Conservation (phyloP, 371 early-diverging fungal genomes). For the Batrachochytrium dendrobatidis region DNA sequence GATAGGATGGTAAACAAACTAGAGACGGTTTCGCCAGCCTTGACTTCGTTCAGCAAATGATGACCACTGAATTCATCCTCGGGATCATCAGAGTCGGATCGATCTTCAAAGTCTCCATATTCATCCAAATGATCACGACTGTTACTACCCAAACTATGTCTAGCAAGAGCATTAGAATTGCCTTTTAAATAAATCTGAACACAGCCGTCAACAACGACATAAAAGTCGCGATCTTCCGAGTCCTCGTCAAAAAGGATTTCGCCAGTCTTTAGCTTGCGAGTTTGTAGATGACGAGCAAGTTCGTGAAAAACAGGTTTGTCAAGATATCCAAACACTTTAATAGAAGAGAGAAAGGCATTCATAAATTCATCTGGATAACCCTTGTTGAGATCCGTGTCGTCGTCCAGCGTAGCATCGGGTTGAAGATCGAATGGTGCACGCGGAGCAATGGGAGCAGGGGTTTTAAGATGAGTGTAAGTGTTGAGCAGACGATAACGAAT, state of each 20-base stretch:
- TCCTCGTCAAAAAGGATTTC: conserved; percentile 71
- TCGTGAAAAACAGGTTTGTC: conserved; percentile 95
- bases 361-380: conserved; percentile 76
- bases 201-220: conserved; percentile 90
- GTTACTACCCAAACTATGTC: neutral
- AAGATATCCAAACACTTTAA: conserved; percentile 95
- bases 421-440: conserved; percentile 66
- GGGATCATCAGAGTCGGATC: conserved; percentile 14
- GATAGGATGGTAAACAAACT: conserved; percentile 88
- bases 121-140: conserved; percentile 1
- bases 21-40: conserved; percentile 84
- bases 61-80: conserved; percentile 41
- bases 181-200: conserved; percentile 68
- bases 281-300: conserved; percentile 62
- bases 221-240: conserved; percentile 71
- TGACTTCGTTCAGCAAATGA: conserved; percentile 79
- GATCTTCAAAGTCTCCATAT: conserved; percentile 19
- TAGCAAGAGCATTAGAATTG: conserved; percentile 2
- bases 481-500: conserved; percentile 68
- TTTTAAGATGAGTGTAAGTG: conserved; percentile 69
- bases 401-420: conserved; percentile 61
- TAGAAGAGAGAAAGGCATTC: conserved; percentile 73
- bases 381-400: conserved; percentile 30
- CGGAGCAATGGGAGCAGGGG: conserved; percentile 24
- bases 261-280: conserved; percentile 75